These are phyloP conservation scores for Epichloe amarillans DNA, from an alignment of 2,329 filamentous ascomycete genomes.

Conservation along the genomic window DNA sequence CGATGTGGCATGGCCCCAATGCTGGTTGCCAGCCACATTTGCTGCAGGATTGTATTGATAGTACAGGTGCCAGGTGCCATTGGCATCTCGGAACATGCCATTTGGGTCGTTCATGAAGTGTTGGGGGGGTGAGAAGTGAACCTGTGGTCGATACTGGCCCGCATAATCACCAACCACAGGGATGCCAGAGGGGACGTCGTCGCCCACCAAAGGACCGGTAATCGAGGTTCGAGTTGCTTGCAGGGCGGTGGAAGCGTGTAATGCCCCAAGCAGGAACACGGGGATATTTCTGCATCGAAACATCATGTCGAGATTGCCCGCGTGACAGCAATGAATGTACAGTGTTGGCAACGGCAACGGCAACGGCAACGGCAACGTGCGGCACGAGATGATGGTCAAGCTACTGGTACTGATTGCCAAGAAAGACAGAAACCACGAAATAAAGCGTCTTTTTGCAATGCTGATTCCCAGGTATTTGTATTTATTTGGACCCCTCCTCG, in stretches of 20 bases:
- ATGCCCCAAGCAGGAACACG: not conserved
- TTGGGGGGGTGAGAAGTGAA: slow-evolving; percentile 4
- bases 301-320: not conserved
- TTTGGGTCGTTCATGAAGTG: slow-evolving; percentile 7
- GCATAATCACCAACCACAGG: slow-evolving; percentile 11
- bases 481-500: not conserved
- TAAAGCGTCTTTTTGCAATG: no score
- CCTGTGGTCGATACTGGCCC: slow-evolving; percentile 10
- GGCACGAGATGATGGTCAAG: not conserved
- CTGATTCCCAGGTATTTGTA: not conserved
- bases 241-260: not conserved
- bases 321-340: not conserved
- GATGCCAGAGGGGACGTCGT: slow-evolving; percentile 11
- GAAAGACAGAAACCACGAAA: not conserved
- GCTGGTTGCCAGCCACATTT: slow-evolving; percentile 41
- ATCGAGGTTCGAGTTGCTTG: not conserved
- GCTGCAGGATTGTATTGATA: slow-evolving; percentile 41
- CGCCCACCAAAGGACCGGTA: not conserved
- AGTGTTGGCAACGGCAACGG: not conserved
- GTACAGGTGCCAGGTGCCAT: slow-evolving; percentile 49
- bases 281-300: not conserved
- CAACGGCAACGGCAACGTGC: not conserved
- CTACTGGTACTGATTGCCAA: not conserved
- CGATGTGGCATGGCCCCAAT: slow-evolving; percentile 55
- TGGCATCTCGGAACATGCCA: slow-evolving; percentile 33